Conservation (phyloP, 2,329 filamentous ascomycete species). For the Thielaviopsis punctulata region DNA sequence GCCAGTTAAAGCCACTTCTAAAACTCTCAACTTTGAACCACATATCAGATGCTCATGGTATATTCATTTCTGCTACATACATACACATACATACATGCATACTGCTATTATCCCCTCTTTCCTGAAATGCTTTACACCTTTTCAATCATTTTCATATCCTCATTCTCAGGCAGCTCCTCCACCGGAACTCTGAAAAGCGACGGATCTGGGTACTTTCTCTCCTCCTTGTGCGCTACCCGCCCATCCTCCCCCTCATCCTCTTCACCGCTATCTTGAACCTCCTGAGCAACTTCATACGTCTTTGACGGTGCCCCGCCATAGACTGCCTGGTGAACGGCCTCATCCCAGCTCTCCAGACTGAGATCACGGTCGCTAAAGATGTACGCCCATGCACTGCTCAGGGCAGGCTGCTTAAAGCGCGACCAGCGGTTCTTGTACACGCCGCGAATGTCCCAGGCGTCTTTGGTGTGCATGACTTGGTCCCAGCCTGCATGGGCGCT, state of each 20-base stretch:
- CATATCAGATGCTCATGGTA: no score
- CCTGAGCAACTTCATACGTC: background rate
- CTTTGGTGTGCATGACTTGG: background rate
- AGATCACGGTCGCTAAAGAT: background rate
- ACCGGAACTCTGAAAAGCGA: background rate
- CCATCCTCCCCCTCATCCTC: background rate
- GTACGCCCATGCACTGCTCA: background rate
- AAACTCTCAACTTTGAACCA: no score
- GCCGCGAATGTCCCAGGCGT: slow-evolving; percentile 1
- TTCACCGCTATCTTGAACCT: background rate
- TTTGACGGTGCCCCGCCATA: background rate
- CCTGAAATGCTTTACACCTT: background rate
- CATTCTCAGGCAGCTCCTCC: background rate
- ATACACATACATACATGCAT: no score
- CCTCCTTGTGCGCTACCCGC: background rate
- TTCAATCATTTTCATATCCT: background rate
- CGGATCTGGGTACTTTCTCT: background rate
- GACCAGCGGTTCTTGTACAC: slow-evolving; percentile 1
- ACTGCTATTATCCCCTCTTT: background rate
- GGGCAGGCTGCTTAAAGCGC: background rate
- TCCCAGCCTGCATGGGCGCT: background rate
- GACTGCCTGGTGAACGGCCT: background rate
- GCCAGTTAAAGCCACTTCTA: no score
- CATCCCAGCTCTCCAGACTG: background rate
- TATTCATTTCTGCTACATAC: no score